Conservation (phyloP, 345 rosid genomes). For the Lepidium aucheri region DNA sequence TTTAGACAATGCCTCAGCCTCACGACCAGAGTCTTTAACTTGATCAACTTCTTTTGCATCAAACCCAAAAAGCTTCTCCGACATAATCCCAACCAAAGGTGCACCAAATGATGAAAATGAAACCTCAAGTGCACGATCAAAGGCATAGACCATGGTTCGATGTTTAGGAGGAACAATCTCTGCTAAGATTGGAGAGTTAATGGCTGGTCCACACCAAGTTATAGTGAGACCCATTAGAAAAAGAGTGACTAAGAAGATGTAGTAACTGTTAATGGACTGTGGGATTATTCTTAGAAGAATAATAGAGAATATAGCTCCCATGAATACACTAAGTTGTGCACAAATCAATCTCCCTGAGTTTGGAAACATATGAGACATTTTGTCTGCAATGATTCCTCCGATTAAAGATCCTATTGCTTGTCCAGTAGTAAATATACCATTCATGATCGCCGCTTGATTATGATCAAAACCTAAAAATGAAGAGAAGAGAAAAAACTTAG, state of each 20-base stretch:
- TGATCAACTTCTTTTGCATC: constrained; percentile 46
- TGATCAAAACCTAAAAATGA: constrained; percentile 56
- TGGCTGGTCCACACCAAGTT: constrained; percentile 80
- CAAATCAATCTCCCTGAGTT: constrained; percentile 72
- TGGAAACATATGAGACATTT: constrained; percentile 47
- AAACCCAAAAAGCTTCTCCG: constrained; percentile 67
- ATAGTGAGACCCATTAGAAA: constrained; percentile 71
- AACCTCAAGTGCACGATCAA: constrained; percentile 82
- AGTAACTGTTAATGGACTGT: constrained; percentile 51
- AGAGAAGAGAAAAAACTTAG: neutral
- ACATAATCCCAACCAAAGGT: constrained; percentile 80
- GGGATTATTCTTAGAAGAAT: constrained; percentile 66
- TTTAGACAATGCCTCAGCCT: constrained; percentile 65
- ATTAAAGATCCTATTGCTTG: constrained; percentile 58
- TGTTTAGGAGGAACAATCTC: constrained; percentile 80
- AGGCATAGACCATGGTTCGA: constrained; percentile 86
- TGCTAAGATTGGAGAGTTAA: constrained; percentile 77
- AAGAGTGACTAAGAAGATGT: constrained; percentile 48
- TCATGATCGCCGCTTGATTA: constrained; percentile 52
- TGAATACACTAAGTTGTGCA: constrained; percentile 81
- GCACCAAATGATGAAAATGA: constrained; percentile 86
- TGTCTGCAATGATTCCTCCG: constrained; percentile 77
- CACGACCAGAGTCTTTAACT: constrained; percentile 39
- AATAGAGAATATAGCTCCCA: constrained; percentile 75
- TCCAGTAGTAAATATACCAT: constrained; percentile 61